These are phyloP conservation scores for Hydnomerulius pinastri DNA, from an alignment of 768 basidiomycete species.

Conservation along the genomic window DNA sequence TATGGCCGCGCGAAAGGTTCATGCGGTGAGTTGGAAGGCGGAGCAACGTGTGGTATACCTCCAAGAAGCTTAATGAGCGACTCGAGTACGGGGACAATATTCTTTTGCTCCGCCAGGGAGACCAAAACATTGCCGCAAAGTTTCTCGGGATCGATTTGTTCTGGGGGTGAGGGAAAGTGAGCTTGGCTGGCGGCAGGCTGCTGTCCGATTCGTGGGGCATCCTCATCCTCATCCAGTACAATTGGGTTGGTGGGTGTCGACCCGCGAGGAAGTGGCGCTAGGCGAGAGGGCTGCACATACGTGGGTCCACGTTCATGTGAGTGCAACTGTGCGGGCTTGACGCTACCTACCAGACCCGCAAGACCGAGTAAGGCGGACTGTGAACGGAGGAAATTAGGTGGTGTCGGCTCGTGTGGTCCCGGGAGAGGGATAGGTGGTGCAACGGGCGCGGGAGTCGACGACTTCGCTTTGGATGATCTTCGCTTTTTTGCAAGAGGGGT, in stretches of 20 bases:
- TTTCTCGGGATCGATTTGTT: constrained; percentile 39
- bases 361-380: constrained; percentile 71
- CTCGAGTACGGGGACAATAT: constrained; percentile 66
- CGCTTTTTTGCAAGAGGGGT: constrained; percentile 30
- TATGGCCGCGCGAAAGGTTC: constrained; percentile 24
- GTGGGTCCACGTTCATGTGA: constrained; percentile 3
- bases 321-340: constrained; percentile 50
- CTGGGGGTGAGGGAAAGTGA: constrained; percentile 16
- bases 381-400: constrained; percentile 71
- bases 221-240: constrained; percentile 61
- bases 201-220: constrained; percentile 27
- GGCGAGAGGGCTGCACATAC: constrained; percentile 37
- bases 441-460: constrained; percentile 46
- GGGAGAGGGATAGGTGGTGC: constrained; percentile 64
- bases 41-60: constrained; percentile 32
- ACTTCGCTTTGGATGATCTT: constrained; percentile 37
- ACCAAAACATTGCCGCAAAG: constrained; percentile 61
- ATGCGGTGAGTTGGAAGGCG: constrained; percentile 2
- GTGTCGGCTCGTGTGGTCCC: constrained; percentile 58
- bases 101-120: constrained; percentile 61
- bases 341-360: constrained; percentile 68
- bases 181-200: neutral
- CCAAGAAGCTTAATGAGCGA: constrained; percentile 58
- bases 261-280: constrained; percentile 45
- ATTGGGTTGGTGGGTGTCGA: constrained; percentile 65